Evolutionary conservation across 345 rosid species (phyloP).

Genomic region (Gossypium thurberi): DNA sequence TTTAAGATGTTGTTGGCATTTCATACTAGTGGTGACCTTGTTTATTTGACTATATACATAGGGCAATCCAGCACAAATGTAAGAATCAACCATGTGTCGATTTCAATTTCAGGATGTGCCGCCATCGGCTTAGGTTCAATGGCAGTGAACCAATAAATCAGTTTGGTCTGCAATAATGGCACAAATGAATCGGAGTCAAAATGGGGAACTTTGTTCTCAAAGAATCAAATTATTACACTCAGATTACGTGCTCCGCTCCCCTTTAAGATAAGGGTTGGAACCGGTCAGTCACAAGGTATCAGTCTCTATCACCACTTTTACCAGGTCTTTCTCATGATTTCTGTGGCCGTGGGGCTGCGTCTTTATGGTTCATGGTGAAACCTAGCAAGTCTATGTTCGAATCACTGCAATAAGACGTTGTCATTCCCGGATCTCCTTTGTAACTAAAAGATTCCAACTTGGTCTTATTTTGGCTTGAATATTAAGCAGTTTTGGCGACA

Average conservation of each 20-base stretch:
- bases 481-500: not conserved
- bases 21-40: not conserved
- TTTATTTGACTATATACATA: not conserved
- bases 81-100: not conserved
- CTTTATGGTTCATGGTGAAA: no score
- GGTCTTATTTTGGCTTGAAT: not conserved
- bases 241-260: not conserved
- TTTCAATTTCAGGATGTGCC: not conserved
- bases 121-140: slow-evolving; percentile 1
- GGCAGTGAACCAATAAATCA: not conserved
- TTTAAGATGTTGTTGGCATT: not conserved
- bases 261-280: not conserved
- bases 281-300: no score
- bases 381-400: no score
- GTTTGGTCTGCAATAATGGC: slow-evolving; percentile 1
- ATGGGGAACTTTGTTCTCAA: not conserved
- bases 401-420: no score
- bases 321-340: no score
- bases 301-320: no score
- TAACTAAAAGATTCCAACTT: no score
- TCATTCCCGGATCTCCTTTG: no score
- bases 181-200: not conserved
- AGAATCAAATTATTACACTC: not conserved
- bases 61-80: not conserved
- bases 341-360: no score